Evolutionary conservation across 2,329 filamentous ascomycete genomes (phyloP).

Genomic region (Dothistroma septosporum): DNA sequence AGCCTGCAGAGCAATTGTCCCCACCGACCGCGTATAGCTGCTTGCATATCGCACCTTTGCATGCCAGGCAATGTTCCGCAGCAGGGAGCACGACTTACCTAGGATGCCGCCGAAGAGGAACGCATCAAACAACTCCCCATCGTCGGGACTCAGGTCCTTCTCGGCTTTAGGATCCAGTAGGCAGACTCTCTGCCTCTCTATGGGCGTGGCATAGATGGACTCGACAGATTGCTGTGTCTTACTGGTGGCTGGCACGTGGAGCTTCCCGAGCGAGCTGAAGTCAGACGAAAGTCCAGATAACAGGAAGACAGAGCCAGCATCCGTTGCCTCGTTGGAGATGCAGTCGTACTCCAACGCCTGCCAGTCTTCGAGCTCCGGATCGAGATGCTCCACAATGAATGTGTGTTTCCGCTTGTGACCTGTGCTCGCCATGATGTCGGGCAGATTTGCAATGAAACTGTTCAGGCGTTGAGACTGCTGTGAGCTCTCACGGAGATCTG

Average conservation of each 20-base stretch:
- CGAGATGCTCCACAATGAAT: conserved; percentile 94
- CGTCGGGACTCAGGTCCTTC: conserved; percentile 76
- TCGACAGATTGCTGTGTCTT: conserved; percentile 61
- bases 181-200: conserved; percentile 72
- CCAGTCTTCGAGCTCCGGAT: conserved; percentile 90
- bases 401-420: conserved; percentile 47
- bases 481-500: not conserved
- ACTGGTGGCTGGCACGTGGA: conserved; percentile 15
- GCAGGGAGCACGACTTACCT: conserved; percentile 43
- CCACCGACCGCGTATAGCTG: no score
- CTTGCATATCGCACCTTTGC: not conserved
- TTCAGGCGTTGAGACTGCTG: not conserved
- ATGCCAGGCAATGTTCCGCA: not conserved
- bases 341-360: conserved; percentile 87
- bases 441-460: not conserved
- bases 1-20: not conserved
- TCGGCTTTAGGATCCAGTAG: conserved; percentile 81
- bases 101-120: conserved; percentile 96
- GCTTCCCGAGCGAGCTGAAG: conserved; percentile 53
- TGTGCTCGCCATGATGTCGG: conserved; percentile 11
- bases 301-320: conserved; percentile 52
- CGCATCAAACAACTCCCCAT: conserved; percentile 77
- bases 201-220: conserved; percentile 60
- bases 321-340: conserved; percentile 76
- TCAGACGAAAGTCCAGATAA: conserved; percentile 29